Base-by-base conservation (phyloP, 257 asterid species). In the Solanum tarapatanum region DNA sequence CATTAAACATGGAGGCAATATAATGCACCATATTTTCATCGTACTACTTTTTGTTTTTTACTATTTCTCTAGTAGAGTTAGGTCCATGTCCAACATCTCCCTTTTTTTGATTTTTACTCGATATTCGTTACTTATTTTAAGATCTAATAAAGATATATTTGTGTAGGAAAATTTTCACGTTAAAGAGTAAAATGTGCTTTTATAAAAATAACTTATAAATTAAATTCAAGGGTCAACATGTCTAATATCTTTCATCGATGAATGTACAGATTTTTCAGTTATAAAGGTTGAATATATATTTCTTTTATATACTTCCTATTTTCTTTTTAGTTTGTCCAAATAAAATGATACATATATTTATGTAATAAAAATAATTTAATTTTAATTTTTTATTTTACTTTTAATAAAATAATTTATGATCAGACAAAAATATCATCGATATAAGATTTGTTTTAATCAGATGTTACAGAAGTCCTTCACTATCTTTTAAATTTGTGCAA, bases 121-220 rank as follows among this genome's bases (percentile, higher is more conserved):
- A 21, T 21, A 0, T 23, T 2, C 19, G 19, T 24, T 66, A 24
- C 8, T 24, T 66, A 66, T 66, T 24, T 66, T 11, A 11, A 8
- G 1, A 24, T 66, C 0, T 13, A 2, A 66, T 11, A 66, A 24
- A 24, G 11, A 11, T 26, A 66, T 26, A 66, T 66, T 66, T 26
- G 0, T 26, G 0, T 2, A 26, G 11, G 0, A 24, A 12, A 68
- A 26, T 0, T 66, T 64, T 12, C 1, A 1, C 35, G 4, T 12
- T 26, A 26, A 66, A 24, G 5, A 28, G 16, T 64, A 64, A 64
- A 64, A 24, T 0, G 0, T 7, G 2, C 7, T 62, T 24, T 64
- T 11, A 64, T 64, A 24, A n/a, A 24, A 1, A 11, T 4, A 64
- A 24, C 17, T 2, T 64, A 2, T 2, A 48, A 48, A 64, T 64